Evolutionary conservation across 176 grass and related monocot species (phyloP).

Genomic region (Poa pratensis): DNA sequence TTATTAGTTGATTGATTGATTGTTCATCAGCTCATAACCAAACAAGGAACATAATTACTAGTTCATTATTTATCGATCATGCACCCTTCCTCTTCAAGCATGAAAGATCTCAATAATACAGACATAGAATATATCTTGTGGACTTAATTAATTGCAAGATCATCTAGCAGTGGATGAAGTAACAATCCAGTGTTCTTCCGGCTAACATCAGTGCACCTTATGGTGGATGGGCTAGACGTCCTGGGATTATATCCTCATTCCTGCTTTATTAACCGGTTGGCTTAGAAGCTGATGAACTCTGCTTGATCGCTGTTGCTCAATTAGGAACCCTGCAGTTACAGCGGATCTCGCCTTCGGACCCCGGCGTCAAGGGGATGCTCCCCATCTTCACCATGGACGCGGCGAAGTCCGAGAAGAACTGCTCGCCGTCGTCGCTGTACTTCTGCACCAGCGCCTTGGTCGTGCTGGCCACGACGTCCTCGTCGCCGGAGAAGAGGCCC

Average conservation of each 20-base stretch:
- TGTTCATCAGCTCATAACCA: not conserved
- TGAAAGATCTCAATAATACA: not conserved
- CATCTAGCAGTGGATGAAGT: not conserved
- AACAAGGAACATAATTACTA: not conserved
- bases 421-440: constrained; percentile 42
- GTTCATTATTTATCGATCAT: not conserved
- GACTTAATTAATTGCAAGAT: not conserved
- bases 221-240: not conserved
- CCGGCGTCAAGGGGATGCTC: constrained; percentile 59
- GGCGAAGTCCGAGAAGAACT: constrained; percentile 67
- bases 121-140: not conserved
- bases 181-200: not conserved
- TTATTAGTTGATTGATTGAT: not conserved
- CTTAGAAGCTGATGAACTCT: not conserved
- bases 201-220: not conserved
- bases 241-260: not conserved
- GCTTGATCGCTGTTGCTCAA: constrained; percentile 26
- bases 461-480: constrained; percentile 46
- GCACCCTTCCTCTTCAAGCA: not conserved
- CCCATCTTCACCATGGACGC: constrained; percentile 91
- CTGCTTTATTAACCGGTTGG: not conserved
- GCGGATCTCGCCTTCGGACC: constrained; percentile 57
- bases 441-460: constrained; percentile 67
- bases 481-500: constrained; percentile 75
- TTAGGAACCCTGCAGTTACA: constrained; percentile 66